Base-by-base conservation (phyloP, 2,329 filamentous ascomycete species). In the Aspergillus calidoustus region DNA sequence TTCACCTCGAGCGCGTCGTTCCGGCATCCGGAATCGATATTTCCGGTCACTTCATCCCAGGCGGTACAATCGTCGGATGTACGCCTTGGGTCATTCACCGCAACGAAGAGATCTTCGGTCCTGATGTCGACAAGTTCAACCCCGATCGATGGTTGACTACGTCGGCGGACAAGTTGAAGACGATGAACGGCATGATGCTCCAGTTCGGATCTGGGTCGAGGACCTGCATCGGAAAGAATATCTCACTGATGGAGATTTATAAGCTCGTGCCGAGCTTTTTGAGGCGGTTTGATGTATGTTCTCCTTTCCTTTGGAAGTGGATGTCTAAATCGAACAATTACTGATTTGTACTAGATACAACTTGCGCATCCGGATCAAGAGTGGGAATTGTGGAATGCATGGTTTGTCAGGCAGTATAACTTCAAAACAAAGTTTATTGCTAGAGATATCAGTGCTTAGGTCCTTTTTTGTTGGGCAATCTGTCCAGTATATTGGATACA, bases 61-160 rank as follows among this genome's bases (percentile, higher is more conserved):
- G 66, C 3, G 79, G 78, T 11, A 81, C 77, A 0, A 70, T 76
- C 7, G 72, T 82, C 8, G 81, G 80, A 7, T 74, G 81, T 43
- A 82, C 81, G 53, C 69, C 79, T 0, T 81, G 79, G 74, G 78
- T 80, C 0, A 60, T 82, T 0, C 79, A 83, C 25, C 71, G 73
- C 19, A 73, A 82, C 50, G 66, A 67, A 6, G 63, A 67, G 0
- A 70, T 83, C 5, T 84, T 80, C 28, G 63, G 63, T 55, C 74
- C 75, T 0, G 75, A 81, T 54, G 73, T 77, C 0, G 75, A 79
- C 11, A 66, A 71, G 0, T 84, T 78, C 62, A 64, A 69, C 22
- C 81, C 81, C 0, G 80, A 82, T 60, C 69, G 82, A 23, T 84
- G 82, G 82, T 64, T 83, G 2, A 73, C 76, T 3, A 73, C 68